Evolutionary conservation across 2,329 filamentous ascomycete genomes (phyloP), one percentile per base, ranked within the genome.

Genomic region (Dichotomopilus funicola): DNA sequence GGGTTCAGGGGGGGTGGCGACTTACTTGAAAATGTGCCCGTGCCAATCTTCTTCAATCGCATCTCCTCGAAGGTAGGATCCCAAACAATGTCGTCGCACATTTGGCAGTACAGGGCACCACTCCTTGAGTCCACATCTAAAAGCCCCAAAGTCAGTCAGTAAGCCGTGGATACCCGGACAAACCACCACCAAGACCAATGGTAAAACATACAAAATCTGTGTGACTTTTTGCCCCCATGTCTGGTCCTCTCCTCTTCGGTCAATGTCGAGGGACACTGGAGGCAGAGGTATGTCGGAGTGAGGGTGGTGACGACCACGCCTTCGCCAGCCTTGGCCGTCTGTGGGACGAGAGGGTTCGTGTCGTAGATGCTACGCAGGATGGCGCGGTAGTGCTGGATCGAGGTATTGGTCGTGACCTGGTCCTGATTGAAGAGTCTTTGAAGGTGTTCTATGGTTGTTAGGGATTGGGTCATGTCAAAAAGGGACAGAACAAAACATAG

Each of bases 71-170:
- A 75, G 5, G 86, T 88, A 5, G 88, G 87, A 63, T 94, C 89
- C 78, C 88, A 92, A 36, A 94, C 85, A 61, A 89, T 84, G 68
- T 94, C 89, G 66, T 88, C 82, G 67, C 89, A 94, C 67, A 89
- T 85, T 61, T 90, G 86, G 69, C 89, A 94, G 71, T 87, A 92
- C 6, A 94, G 73, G 49, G 83, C 79, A 41, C 88, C 89, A 62
- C 80, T 86, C 56, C 84, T 78, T 31, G 88, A 92, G 66, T 94
- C 89, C 41, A 91, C 86, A 66, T 87, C 88, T 91, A 27, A 27
- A 27, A 27, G 62, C 3, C 19, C 53, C 60, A 41, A 4, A 51
- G 50, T 63, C 33, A 56, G 51, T 58, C 48, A 62, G 62, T 55
- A 52, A 27, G 41, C 10, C 9, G 19, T 27, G 46, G 47, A 36